Evolutionary conservation across 2,329 filamentous ascomycete species (phyloP).

Genomic region (Apiospora sp.): DNA sequence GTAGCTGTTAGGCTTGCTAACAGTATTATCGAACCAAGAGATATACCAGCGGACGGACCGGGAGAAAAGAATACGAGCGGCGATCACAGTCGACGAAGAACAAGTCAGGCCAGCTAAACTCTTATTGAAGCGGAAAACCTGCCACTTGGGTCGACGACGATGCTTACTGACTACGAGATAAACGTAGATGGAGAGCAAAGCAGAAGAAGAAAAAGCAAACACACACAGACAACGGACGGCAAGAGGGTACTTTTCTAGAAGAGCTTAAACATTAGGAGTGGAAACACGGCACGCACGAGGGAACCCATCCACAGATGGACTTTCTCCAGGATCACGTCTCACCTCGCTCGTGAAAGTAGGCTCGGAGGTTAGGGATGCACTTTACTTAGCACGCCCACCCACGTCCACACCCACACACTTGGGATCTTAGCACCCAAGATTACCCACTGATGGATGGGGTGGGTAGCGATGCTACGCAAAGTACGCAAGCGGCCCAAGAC

Average conservation of each 20-base stretch:
- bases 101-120: conserved; percentile 17
- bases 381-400: neutral
- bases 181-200: neutral
- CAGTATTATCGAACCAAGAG: conserved; percentile 17
- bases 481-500: conserved; percentile 2
- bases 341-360: neutral
- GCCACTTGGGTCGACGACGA: conserved; percentile 16
- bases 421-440: conserved; percentile 8
- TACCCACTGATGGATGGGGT: neutral
- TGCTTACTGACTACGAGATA: neutral
- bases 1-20: neutral
- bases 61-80: conserved; percentile 1
- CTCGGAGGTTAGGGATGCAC: conserved; percentile 15
- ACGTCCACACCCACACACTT: neutral
- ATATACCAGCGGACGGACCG: neutral
- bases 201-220: neutral
- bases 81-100: conserved; percentile 10
- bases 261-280: neutral
- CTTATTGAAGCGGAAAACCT: conserved; percentile 21
- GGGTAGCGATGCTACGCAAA: conserved; percentile 16
- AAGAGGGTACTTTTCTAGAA: conserved; percentile 5
- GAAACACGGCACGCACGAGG: conserved; percentile 1
- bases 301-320: neutral
- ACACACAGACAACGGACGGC: neutral
- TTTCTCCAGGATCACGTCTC: conserved; percentile 14